phyloP scores from a whole-genome alignment of 306 rosid species.

The Clitoria ternatea region DNA sequence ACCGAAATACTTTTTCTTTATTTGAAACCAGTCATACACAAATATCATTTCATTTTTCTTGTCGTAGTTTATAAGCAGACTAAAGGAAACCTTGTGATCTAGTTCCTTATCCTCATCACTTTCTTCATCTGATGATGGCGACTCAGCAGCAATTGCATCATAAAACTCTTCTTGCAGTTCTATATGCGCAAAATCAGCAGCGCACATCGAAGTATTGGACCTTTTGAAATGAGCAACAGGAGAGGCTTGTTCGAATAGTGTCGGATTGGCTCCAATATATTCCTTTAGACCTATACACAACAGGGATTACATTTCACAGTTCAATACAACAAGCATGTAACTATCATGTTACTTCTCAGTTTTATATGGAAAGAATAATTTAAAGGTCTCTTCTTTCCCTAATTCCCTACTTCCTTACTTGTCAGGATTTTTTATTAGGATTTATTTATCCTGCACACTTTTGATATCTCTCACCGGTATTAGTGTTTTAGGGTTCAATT shows the following conservation, averaged over 20 bases:
- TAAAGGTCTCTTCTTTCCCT: neutral
- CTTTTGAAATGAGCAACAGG: constrained; percentile 44
- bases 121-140: constrained; percentile 46
- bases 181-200: constrained; percentile 43
- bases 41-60: neutral
- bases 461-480: too few relatives aligned
- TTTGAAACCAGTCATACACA: neutral
- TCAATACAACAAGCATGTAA: neutral
- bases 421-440: neutral
- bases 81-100: constrained; percentile 44
- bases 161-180: constrained; percentile 80
- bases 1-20: neutral
- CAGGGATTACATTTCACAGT: constrained; percentile 6
- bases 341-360: neutral
- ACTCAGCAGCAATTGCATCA: constrained; percentile 73
- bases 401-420: neutral
- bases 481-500: too few relatives aligned
- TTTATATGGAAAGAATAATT: neutral
- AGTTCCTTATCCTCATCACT: constrained; percentile 13
- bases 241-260: constrained; percentile 39
- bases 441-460: too few relatives aligned
- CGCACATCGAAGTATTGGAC: constrained; percentile 42
- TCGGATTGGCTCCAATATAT: constrained; percentile 81
- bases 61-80: neutral
- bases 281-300: constrained; percentile 68